Evolutionary conservation across 1,139 yeast species (phyloP).

Genomic region (Taiozyma onychis): DNA sequence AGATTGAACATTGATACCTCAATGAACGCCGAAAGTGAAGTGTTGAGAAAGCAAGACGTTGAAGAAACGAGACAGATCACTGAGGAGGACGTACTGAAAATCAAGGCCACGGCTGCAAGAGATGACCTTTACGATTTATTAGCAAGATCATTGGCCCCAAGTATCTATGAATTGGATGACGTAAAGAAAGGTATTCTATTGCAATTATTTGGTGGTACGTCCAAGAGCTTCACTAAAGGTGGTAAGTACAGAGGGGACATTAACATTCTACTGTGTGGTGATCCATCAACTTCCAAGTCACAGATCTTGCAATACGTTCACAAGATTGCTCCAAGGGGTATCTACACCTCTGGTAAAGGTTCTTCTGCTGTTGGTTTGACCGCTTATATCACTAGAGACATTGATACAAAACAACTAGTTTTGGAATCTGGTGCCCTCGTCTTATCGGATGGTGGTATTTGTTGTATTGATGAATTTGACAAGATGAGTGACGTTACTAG

Average conservation of each 20-base stretch:
- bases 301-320: constrained; percentile 92
- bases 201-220: constrained; percentile 93
- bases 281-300: constrained; percentile 96
- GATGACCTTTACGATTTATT: constrained; percentile 83
- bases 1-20: constrained; percentile 78
- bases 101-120: constrained; percentile 57
- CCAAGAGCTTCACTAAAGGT: constrained; percentile 82
- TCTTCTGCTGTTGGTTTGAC: constrained; percentile 99
- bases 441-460: constrained; percentile 95
- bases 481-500: constrained; percentile 94
- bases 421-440: constrained; percentile 96
- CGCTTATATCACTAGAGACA: constrained; percentile 91
- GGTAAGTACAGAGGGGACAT: constrained; percentile 96
- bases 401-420: constrained; percentile 88
- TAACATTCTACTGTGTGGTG: constrained; percentile 89
- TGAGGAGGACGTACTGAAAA: constrained; percentile 61
- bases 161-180: constrained; percentile 92
- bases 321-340: constrained; percentile 96
- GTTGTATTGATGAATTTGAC: constrained; percentile 98
- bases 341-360: constrained; percentile 97
- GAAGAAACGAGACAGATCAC: constrained; percentile 70
- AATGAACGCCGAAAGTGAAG: constrained; percentile 52
- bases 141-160: constrained; percentile 91
- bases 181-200: constrained; percentile 91
- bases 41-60: constrained; percentile 45